These are phyloP conservation scores for Asterella californica DNA, from an alignment of 225 moss, liverwort and hornwort species.

Conservation along the genomic window DNA sequence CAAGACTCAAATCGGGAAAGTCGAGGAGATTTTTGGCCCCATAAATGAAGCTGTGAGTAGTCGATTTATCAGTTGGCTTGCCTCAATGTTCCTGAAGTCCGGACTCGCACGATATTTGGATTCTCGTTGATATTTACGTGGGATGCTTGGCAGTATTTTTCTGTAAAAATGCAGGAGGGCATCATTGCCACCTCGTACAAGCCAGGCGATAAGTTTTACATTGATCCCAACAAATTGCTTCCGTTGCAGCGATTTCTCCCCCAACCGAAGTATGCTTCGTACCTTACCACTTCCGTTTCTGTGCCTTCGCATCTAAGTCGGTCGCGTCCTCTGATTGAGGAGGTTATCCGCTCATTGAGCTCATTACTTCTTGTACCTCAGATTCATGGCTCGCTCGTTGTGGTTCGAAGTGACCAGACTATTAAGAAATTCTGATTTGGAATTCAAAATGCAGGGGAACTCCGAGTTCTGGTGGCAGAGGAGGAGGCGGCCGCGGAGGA, in stretches of 20 bases:
- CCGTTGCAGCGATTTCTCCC: conserved; percentile 92
- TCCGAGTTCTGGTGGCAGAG: conserved; percentile 54
- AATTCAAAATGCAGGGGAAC: conserved; percentile 44
- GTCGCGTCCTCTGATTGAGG: not conserved
- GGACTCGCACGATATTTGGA: too few species aligned
- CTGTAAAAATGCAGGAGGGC: conserved; percentile 98
- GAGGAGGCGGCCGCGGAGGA: conserved; percentile 67
- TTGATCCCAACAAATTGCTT: conserved; percentile 87
- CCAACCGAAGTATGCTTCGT: conserved; percentile 65
- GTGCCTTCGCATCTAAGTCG: not conserved
- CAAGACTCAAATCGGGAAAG: conserved; percentile 92
- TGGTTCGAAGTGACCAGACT: not conserved
- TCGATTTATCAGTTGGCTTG: not conserved
- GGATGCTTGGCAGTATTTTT: conserved; percentile 66
- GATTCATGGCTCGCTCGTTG: not conserved
- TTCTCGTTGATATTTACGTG: not conserved
- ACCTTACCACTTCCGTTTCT: not conserved
- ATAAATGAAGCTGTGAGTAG: conserved; percentile 90
- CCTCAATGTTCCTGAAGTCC: not conserved
- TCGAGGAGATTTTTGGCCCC: conserved; percentile 96
- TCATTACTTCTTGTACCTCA: not conserved
- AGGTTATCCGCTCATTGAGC: not conserved
- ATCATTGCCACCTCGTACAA: conserved; percentile 81
- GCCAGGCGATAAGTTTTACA: conserved; percentile 86
- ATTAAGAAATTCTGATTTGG: not conserved